phyloP scores from a whole-genome alignment of 306 rosid species.

The Cicer chorassanicum region DNA sequence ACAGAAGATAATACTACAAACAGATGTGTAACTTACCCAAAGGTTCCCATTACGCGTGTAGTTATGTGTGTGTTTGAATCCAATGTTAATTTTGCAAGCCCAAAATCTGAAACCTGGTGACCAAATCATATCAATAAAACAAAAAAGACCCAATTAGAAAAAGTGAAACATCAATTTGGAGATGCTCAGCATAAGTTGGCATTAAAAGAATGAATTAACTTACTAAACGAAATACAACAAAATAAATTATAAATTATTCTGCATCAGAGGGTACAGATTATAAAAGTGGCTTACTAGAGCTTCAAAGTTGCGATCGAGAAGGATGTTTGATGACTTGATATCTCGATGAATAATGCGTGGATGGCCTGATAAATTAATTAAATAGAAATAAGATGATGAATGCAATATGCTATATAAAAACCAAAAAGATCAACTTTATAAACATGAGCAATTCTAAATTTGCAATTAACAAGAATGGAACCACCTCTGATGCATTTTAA shows the following conservation, averaged over 20 bases:
- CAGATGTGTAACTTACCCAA: slow-evolving; percentile 66
- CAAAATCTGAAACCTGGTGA: slow-evolving; percentile 94
- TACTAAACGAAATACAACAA: neutral
- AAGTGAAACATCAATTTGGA: neutral
- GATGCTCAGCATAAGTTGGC: slow-evolving; percentile 18
- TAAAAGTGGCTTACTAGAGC: slow-evolving; percentile 69
- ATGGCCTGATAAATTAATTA: slow-evolving; percentile 75
- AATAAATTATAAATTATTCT: neutral
- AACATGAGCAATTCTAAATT: slow-evolving; percentile 5
- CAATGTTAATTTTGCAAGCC: slow-evolving; percentile 90
- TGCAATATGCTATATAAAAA: slow-evolving; percentile 3
- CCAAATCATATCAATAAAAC: slow-evolving; percentile 37
- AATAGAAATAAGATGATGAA: slow-evolving; percentile 33
- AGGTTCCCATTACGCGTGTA: slow-evolving; percentile 99
- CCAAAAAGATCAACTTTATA: slow-evolving; percentile 14
- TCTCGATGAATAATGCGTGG: slow-evolving; percentile 99
- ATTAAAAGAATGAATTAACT: neutral
- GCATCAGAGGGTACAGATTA: slow-evolving; percentile 28
- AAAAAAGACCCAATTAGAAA: slow-evolving; percentile 14
- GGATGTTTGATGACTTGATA: slow-evolving; percentile 97
- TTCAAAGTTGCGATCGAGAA: slow-evolving; percentile 81
- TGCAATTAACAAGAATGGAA: slow-evolving; percentile 21
- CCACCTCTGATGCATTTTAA: slow-evolving; percentile 30
- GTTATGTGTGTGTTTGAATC: slow-evolving; percentile 92
- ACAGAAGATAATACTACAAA: neutral